phyloP scores from a whole-genome alignment of 208 protist genomes.

The Acanthamoeba culbertsoni region DNA sequence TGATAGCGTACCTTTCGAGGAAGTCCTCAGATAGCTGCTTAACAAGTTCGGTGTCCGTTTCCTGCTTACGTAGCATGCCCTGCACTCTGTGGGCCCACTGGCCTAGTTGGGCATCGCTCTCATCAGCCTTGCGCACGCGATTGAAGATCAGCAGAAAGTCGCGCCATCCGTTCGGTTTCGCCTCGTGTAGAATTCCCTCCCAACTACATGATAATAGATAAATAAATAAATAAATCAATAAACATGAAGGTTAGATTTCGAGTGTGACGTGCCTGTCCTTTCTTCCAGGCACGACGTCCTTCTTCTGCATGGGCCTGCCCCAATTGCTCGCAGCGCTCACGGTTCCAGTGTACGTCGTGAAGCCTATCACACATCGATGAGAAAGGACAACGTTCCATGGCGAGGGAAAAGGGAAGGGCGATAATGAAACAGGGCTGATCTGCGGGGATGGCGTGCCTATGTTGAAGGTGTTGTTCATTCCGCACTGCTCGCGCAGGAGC shows the following conservation, averaged over 20 bases:
- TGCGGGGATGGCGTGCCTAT: background rate
- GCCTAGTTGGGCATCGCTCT: background rate
- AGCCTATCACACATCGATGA: too few species aligned
- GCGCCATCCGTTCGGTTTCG: background rate
- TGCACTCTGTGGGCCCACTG: background rate
- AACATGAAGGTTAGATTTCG: too few species aligned
- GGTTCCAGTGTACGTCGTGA: conserved; percentile 41
- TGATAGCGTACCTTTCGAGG: background rate
- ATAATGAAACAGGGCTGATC: too few species aligned
- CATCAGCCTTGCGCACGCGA: background rate
- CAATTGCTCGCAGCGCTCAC: conserved; percentile 59
- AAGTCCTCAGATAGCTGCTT: background rate
- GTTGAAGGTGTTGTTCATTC: background rate
- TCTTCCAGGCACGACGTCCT: background rate
- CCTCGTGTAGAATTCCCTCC: background rate
- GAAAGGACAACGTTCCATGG: too few species aligned
- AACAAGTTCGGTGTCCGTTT: background rate
- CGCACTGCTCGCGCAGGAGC: background rate
- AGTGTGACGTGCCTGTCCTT: conserved; percentile 19
- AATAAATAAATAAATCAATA: too few species aligned
- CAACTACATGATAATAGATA: too few species aligned
- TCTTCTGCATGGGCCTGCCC: background rate
- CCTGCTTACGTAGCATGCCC: background rate
- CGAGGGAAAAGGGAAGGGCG: background rate
- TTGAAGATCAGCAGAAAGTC: conserved; percentile 1